Percentiles rank a stretch among this genome's conserved stretches.
These are phyloP conservation scores for Rheum nobile DNA, from an alignment of 148 eudicot species.

Conservation along the genomic window DNA sequence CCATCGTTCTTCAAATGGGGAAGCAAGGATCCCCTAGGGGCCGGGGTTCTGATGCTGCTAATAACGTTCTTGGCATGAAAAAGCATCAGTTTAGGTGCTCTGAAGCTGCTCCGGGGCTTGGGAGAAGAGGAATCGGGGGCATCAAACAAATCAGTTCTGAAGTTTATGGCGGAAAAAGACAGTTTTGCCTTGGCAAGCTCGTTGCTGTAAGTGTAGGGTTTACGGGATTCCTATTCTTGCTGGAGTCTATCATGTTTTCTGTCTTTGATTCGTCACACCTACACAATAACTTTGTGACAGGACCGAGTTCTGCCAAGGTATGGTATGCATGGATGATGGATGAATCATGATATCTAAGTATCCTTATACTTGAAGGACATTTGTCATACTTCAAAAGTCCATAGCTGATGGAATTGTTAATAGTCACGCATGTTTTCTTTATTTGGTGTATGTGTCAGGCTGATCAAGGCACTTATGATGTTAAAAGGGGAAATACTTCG, in stretches of 20 bases:
- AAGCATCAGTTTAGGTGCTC: not conserved
- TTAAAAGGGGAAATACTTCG: slow-evolving; percentile 18
- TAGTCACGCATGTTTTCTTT: not conserved
- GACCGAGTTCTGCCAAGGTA: slow-evolving; percentile 24
- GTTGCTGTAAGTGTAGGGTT: slow-evolving; percentile 33
- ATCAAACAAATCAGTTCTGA: not conserved
- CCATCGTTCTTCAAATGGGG: not conserved
- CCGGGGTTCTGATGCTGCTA: not conserved
- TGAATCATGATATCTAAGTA: not conserved
- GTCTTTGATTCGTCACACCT: slow-evolving; percentile 27
- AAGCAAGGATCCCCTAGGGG: slow-evolving; percentile 8
- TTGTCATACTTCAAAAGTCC: not conserved
- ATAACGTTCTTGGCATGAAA: not conserved
- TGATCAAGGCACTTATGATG: slow-evolving; percentile 1
- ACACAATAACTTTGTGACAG: slow-evolving; percentile 14
- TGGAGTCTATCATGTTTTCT: slow-evolving; percentile 61
- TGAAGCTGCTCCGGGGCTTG: not conserved
- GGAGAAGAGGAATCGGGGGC: not conserved
- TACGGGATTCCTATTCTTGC: slow-evolving; percentile 41
- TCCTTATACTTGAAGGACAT: not conserved
- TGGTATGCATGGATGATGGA: not conserved
- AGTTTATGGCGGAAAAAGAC: not conserved
- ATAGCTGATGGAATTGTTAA: not conserved
- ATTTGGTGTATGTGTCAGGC: slow-evolving; percentile 21
- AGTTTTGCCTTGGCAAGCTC: slow-evolving; percentile 31